Conservation (phyloP, 805 yeast genomes). For the Wickerhamiella sergipiensis region DNA sequence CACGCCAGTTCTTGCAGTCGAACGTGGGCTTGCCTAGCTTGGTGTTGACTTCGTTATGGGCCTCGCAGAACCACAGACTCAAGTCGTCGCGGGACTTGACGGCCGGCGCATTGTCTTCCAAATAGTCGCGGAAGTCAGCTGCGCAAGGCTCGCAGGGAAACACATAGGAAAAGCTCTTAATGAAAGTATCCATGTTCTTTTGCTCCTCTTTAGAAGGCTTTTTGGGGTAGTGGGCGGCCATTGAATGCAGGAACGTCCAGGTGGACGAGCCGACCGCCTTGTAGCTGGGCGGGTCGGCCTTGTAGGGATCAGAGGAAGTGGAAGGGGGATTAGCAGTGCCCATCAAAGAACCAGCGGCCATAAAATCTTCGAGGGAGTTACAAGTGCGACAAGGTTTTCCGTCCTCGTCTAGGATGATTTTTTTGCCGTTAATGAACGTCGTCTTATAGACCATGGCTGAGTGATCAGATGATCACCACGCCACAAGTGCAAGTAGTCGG, state of each 20-base stretch:
- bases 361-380: constrained; percentile 69
- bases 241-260: constrained; percentile 83
- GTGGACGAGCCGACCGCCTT: constrained; percentile 67
- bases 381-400: constrained; percentile 96
- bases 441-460: background rate
- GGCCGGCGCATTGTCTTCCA: constrained; percentile 32
- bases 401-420: constrained; percentile 66
- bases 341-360: constrained; percentile 31
- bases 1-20: constrained; percentile 81
- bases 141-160: constrained; percentile 96
- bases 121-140: constrained; percentile 57
- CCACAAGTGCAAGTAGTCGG: background rate
- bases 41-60: constrained; percentile 84
- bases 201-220: constrained; percentile 50
- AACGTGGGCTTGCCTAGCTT: constrained; percentile 78
- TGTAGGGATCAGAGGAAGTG: constrained; percentile 19
- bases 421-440: constrained; percentile 35
- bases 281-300: constrained; percentile 78
- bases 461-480: background rate
- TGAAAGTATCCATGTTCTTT: constrained; percentile 54
- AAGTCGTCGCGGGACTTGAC: constrained; percentile 49
- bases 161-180: constrained; percentile 56
- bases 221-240: constrained; percentile 81
- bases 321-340: constrained; percentile 8
- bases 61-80: constrained; percentile 86